phyloP scores from a whole-genome alignment of 2,329 filamentous ascomycete species.

The Fusarium piperis region DNA sequence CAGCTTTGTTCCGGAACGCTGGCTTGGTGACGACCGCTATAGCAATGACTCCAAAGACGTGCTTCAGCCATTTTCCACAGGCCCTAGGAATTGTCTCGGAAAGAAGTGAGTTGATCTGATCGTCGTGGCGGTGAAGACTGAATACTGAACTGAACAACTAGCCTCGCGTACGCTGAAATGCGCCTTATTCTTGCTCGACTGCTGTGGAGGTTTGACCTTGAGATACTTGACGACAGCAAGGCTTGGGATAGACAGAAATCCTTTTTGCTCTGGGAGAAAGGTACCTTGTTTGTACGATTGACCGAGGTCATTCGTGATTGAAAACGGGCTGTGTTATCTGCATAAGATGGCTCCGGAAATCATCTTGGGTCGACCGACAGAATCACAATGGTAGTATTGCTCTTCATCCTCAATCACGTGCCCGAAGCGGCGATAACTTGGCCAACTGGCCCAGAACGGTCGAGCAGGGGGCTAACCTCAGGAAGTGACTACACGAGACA shows the following conservation, averaged over 20 bases:
- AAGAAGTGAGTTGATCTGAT: slow-evolving; percentile 3
- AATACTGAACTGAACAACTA: background rate
- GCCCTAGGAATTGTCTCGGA: slow-evolving; percentile 11
- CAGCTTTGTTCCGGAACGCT: slow-evolving; percentile 10
- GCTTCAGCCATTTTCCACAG: slow-evolving; percentile 13
- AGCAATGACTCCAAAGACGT: background rate
- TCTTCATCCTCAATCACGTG: no score
- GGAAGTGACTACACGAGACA: no score
- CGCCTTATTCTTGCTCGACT: background rate
- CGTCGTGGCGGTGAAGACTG: rapidly evolving
- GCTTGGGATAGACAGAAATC: background rate
- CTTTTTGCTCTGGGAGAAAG: background rate
- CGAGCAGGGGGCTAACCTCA: no score
- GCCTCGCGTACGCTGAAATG: background rate
- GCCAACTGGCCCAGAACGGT: no score
- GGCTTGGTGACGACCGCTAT: background rate
- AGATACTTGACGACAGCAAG: background rate
- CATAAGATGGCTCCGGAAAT: no score
- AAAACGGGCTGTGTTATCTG: background rate
- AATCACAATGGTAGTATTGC: no score
- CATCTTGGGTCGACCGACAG: no score
- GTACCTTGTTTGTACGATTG: background rate
- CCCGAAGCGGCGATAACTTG: no score
- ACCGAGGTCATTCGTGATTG: background rate
- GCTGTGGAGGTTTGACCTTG: background rate